Evolutionary conservation across 2,329 filamentous ascomycete species (phyloP).

Genomic region (Ophiobolus disseminans): DNA sequence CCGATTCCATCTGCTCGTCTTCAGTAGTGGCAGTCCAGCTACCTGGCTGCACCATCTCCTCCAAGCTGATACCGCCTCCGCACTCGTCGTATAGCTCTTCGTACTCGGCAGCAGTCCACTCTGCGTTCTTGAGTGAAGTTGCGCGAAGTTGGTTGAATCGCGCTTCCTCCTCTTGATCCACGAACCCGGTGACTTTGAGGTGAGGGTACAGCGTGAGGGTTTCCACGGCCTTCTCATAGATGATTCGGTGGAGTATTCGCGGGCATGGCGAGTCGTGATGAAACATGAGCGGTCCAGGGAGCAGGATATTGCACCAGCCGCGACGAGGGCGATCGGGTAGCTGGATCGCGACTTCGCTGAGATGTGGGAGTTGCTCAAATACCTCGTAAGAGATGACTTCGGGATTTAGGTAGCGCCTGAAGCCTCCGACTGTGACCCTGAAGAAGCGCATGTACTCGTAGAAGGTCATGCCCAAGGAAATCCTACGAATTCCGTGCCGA

Average conservation of each 20-base stretch:
- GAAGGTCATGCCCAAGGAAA: slow-evolving; percentile 29
- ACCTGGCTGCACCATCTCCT: slow-evolving; percentile 2
- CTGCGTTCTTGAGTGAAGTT: slow-evolving; percentile 1
- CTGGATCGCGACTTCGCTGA: slow-evolving; percentile 27
- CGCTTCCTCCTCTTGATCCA: slow-evolving; percentile 25
- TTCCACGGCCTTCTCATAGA: slow-evolving; percentile 34
- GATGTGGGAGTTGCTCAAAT: slow-evolving; percentile 27
- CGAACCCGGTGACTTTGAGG: slow-evolving; percentile 23
- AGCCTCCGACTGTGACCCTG: slow-evolving; percentile 23
- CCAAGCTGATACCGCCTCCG: slow-evolving; percentile 24
- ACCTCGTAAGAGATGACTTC: slow-evolving; percentile 18
- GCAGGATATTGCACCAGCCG: slow-evolving; percentile 7
- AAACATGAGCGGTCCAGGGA: slow-evolving; percentile 22
- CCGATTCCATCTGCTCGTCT: background rate
- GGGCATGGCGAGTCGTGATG: slow-evolving; percentile 28
- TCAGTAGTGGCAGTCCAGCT: background rate
- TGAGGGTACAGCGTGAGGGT: slow-evolving; percentile 13
- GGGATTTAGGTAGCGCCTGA: slow-evolving; percentile 7
- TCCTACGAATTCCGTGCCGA: slow-evolving; percentile 33
- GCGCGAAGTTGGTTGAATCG: slow-evolving; percentile 13
- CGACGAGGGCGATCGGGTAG: slow-evolving; percentile 19
- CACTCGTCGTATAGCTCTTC: slow-evolving; percentile 23
- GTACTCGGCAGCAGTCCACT: slow-evolving; percentile 18
- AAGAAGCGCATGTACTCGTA: slow-evolving; percentile 34
- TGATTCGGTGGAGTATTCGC: slow-evolving; percentile 27